A percentile compares a stretch with the other conserved stretches of the same genome.
These are phyloP conservation scores for Ophiostoma populinum DNA, from an alignment of 2,329 filamentous ascomycete genomes.

Conservation along the genomic window DNA sequence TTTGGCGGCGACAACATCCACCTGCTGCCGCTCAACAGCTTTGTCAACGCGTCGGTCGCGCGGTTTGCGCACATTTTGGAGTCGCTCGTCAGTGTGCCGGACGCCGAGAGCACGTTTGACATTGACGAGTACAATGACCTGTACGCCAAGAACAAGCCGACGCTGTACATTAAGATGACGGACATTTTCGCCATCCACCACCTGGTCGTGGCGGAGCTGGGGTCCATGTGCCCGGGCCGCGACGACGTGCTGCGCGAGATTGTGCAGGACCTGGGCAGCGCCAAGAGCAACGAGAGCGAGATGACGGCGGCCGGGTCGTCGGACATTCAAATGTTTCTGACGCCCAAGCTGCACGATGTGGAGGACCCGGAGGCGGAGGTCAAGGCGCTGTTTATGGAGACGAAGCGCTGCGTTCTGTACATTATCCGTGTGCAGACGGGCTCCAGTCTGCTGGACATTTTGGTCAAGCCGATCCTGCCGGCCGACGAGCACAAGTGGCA, in stretches of 20 bases:
- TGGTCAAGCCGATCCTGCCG: slow-evolving; percentile 70
- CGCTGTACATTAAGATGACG: slow-evolving; percentile 96
- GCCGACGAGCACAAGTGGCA: slow-evolving; percentile 89
- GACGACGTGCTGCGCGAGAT: slow-evolving; percentile 86
- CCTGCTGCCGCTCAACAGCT: slow-evolving; percentile 84
- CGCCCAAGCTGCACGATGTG: slow-evolving; percentile 73
- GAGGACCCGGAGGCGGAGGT: slow-evolving; percentile 87
- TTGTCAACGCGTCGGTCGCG: slow-evolving; percentile 70
- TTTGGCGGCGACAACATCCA: slow-evolving; percentile 95
- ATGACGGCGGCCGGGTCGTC: slow-evolving; percentile 71
- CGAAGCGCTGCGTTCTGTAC: slow-evolving; percentile 90
- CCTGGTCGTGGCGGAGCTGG: slow-evolving; percentile 63
- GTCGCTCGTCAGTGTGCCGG: slow-evolving; percentile 64
- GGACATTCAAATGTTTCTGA: slow-evolving; percentile 81
- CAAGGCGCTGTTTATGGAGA: slow-evolving; percentile 93
- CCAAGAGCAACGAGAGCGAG: slow-evolving; percentile 91
- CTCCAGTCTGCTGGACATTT: slow-evolving; percentile 80
- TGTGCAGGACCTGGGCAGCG: slow-evolving; percentile 82
- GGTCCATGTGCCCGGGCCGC: slow-evolving; percentile 56
- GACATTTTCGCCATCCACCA: slow-evolving; percentile 96
- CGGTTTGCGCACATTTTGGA: slow-evolving; percentile 60
- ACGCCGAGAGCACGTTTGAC: slow-evolving; percentile 83
- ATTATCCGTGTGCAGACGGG: slow-evolving; percentile 95
- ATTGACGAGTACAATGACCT: slow-evolving; percentile 98
- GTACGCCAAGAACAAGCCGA: slow-evolving; percentile 90